Base-by-base conservation (phyloP, 148 eudicot species). In the Tetragonia tetragonoides region DNA sequence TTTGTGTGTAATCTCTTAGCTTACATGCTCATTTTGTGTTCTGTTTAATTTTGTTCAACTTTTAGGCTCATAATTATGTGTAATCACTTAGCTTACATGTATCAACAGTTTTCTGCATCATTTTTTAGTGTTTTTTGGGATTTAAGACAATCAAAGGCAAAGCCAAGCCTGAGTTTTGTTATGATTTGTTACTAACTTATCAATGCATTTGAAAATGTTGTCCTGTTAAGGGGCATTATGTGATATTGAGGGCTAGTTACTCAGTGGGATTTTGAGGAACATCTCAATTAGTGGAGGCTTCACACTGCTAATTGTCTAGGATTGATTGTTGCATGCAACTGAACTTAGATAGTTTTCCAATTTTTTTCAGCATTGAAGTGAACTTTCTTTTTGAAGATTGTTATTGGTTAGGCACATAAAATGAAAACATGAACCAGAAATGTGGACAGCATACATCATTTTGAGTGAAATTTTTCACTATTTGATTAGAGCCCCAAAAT, bases 241-340 rank as follows among this genome's bases (percentile, higher is more conserved):
- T 28, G 34, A 1, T 1, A 28, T 44, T 44, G 47, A 44, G 47
- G 47, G 47, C 47, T 44, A 44, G 2, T 44, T 44, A 44, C 47
- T 44, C 47, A 44, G 53, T 57, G 61, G 21, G 21, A 20, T 57
- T 57, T 57, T 54, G 11, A 54, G 59, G 59, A 3, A 0, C 53
- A 49, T 0, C 34, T 28, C 12, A 54, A 11, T 67, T 6, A 47
- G 40, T 75, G 39, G 37, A 46, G 34, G 53, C 16, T 21, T 49
- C n/a, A 34, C 24, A n/a, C 14, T 42, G 44, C 15, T 62, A 34
- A 53, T 59, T 75, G 61, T 51, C 39, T 11, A 34, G 38, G 14
- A 8, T 46, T 28, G 46, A 66, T 44, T 66, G 51, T 20, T 80
- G 75, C 83, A 80, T 75, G 83, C 75, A 75, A 34, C 10, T 44